Conservation (phyloP, 305 asterid genomes). For the Fraxinus angustifolia region DNA sequence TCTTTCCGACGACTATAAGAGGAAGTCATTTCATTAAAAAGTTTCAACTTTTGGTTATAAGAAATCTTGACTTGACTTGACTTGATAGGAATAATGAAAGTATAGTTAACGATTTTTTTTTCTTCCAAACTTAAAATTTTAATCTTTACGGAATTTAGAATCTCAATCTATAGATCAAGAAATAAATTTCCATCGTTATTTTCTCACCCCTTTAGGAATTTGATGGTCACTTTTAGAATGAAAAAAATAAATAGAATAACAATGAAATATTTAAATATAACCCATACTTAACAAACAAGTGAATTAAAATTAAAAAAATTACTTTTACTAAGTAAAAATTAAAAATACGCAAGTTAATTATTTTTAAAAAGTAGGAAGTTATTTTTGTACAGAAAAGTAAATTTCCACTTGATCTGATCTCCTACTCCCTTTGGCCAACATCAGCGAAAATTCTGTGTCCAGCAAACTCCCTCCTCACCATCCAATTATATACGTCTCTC, state of each 20-base stretch:
- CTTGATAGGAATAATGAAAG: not conserved
- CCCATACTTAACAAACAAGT: not conserved
- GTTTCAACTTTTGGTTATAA: too few relatives aligned
- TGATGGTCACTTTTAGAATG: not conserved
- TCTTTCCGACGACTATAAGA: too few relatives aligned
- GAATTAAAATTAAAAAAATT: not conserved
- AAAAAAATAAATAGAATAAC: not conserved
- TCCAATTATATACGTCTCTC: constrained; percentile 21
- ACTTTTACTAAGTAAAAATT: not conserved
- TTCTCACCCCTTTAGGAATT: not conserved
- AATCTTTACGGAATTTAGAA: not conserved
- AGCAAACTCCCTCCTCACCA: constrained; percentile 32
- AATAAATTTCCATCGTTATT: not conserved
- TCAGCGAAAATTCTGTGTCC: constrained; percentile 18
- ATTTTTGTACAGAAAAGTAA: not conserved
- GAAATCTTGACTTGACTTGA: too few relatives aligned
- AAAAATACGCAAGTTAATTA: not conserved
- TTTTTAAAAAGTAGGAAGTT: not conserved
- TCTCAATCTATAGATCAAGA: not conserved
- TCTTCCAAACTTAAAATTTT: not conserved
- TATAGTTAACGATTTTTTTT: not conserved
- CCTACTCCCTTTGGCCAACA: constrained; percentile 12
- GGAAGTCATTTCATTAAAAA: too few relatives aligned
- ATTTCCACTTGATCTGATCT: constrained; percentile 24
- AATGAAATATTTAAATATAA: not conserved